Evolutionary conservation across 208 protist species (phyloP), one percentile per base, ranked within the genome.

Genomic region (Wallacemonas sp.): DNA sequence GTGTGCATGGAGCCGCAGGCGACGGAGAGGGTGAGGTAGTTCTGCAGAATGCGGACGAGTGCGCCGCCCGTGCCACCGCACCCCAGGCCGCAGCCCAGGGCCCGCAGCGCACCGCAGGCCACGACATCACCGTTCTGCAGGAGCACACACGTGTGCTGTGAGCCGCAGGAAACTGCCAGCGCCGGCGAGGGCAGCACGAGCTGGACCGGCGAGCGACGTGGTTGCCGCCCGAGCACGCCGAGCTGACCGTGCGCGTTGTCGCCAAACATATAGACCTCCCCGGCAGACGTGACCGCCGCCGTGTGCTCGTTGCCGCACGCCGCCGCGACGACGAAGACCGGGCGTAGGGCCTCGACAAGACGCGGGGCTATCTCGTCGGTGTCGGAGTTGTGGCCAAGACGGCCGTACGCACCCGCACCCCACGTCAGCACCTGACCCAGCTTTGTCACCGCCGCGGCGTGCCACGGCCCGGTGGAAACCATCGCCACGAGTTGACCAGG

Each of bases 111-210:
- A 11, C 90, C 90, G 62, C 81, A 91, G 26, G 68, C 72, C 55
- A 95, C 74, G 1, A 95, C 56, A 62, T 95, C 90, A 47, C 90
- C 90, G 61, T 82, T 76, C 21, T 70, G 61, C 4, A 93, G 64
- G 36, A 95, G 67, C 11, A 93, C 59, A 51, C 66, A 84, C 17
- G 89, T 91, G 72, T 85, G 74, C 63, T 84, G 69, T 1, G 63
- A 47, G 28, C 84, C 81, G 56, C 82, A 89, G 1, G 68, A 75
- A 19, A 93, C 70, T 17, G 74, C 67, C 34, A 95, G 64, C n/a
- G 84, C 82, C 34, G 67, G 66, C 15, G 49, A 53, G 2, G 83
- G 86, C 28, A 92, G 67, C 8, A 62, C 24, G 30, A 92, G 44
- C 30, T 63, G 46, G 28, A 59, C 70, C 4, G 84, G 79, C 17